Conservation (phyloP, 352 stramenopile genomes). For the Pilasporangium apinafurcum region DNA sequence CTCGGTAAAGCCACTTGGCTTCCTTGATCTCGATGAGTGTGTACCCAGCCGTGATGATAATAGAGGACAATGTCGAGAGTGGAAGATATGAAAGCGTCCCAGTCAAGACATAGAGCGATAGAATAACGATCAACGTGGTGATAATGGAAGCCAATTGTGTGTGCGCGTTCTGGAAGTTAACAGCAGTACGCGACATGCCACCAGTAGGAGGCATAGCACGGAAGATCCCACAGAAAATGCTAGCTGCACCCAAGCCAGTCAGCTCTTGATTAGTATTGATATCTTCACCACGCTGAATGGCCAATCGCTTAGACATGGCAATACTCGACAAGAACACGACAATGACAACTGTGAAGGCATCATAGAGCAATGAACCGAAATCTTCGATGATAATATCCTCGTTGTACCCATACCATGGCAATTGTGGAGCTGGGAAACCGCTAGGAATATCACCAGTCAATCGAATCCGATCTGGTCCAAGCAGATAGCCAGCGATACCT, state of each 20-base stretch:
- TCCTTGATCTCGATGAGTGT: constrained; percentile 85
- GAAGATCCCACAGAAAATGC: constrained; percentile 82
- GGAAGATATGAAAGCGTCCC: constrained; percentile 81
- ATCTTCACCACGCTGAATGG: constrained; percentile 57
- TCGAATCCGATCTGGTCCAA: constrained; percentile 52
- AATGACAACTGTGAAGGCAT: constrained; percentile 61
- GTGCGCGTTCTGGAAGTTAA: constrained; percentile 84
- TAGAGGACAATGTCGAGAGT: constrained; percentile 60
- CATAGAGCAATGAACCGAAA: constrained; percentile 43
- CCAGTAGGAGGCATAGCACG: constrained; percentile 74
- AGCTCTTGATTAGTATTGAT: constrained; percentile 79
- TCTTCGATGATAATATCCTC: constrained; percentile 26
- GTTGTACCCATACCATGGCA: constrained; percentile 42
- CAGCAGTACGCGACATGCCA: constrained; percentile 79
- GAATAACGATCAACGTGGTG: constrained; percentile 69
- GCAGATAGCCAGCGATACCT: constrained; percentile 37
- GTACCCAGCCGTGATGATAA: constrained; percentile 88
- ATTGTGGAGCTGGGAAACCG: constrained; percentile 42
- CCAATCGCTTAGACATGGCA: constrained; percentile 81
- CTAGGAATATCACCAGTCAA: constrained; percentile 60
- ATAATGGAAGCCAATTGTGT: constrained; percentile 82
- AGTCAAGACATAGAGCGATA: constrained; percentile 83
- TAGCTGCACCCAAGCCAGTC: constrained; percentile 79
- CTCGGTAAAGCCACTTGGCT: constrained; percentile 73
- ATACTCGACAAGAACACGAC: constrained; percentile 88